Conservation (phyloP, 768 basidiomycete species). For the Cystobasidiopsis lactophilus region DNA sequence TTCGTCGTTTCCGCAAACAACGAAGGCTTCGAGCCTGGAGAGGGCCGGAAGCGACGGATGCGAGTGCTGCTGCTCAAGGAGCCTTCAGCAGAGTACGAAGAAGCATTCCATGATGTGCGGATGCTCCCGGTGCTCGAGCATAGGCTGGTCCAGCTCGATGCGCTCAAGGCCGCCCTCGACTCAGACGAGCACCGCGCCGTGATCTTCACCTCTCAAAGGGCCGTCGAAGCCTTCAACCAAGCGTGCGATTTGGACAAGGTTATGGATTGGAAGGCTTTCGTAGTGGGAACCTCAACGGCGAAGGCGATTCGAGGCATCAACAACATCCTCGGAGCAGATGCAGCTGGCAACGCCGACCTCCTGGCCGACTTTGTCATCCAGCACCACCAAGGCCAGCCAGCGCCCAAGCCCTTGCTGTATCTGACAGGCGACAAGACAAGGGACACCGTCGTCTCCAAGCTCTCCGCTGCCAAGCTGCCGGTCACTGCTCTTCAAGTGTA, state of each 20-base stretch:
- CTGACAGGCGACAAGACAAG: conserved; percentile 72
- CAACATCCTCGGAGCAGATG: conserved; percentile 29
- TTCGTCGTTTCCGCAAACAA: too few species aligned
- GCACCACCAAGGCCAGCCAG: background rate
- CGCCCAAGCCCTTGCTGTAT: conserved; percentile 34
- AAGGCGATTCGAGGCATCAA: conserved; percentile 25
- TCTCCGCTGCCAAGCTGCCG: conserved; percentile 30
- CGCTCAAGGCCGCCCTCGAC: background rate
- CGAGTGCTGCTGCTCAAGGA: background rate
- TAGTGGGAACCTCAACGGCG: conserved; percentile 46
- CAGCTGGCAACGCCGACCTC: conserved; percentile 36
- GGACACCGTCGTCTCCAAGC: conserved; percentile 38
- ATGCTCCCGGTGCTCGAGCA: conserved; percentile 9
- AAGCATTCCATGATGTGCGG: conserved; percentile 1
- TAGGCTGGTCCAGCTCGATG: background rate
- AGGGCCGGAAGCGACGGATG: too few species aligned
- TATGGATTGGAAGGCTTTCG: conserved; percentile 44
- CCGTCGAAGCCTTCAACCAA: conserved; percentile 46
- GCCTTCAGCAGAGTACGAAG: background rate
- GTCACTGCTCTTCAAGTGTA: conserved; percentile 45
- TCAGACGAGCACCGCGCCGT: conserved; percentile 32
- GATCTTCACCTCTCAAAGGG: conserved; percentile 55
- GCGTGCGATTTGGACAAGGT: conserved; percentile 23
- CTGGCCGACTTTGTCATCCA: background rate
- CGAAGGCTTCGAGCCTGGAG: too few species aligned